Percentiles rank a stretch among this genome's conserved stretches.
These are phyloP conservation scores for Ophiostoma angusticollis DNA, from an alignment of 2,329 filamentous ascomycete species.

Conservation along the genomic window DNA sequence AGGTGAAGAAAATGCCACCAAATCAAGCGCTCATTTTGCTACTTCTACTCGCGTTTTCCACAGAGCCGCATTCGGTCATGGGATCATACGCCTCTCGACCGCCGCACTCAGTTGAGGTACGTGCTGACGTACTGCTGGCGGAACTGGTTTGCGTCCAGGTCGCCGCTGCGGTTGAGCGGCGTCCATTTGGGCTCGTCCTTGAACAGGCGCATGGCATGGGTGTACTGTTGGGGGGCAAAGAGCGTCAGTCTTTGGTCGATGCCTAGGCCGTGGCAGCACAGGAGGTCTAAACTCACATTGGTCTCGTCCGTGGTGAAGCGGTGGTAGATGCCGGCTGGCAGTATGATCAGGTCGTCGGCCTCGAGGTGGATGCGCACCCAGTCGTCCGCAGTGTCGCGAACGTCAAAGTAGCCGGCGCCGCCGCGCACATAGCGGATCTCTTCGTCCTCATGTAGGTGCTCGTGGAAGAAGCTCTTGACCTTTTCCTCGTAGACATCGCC, in stretches of 20 bases:
- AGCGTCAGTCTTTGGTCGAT: background rate
- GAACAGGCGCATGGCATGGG: constrained; percentile 92
- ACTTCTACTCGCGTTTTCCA: too few relatives aligned
- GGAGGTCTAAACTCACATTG: constrained; percentile 44
- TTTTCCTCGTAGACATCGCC: constrained; percentile 83
- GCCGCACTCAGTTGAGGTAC: constrained; percentile 25
- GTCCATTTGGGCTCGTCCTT: constrained; percentile 99
- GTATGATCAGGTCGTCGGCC: constrained; percentile 81
- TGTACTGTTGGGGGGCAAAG: constrained; percentile 48
- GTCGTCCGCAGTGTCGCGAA: constrained; percentile 65
- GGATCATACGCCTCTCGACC: too few relatives aligned
- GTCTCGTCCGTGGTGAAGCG: constrained; percentile 87
- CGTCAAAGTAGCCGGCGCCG: constrained; percentile 86
- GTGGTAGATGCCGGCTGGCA: constrained; percentile 93
- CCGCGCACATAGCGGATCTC: constrained; percentile 92
- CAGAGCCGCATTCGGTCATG: too few relatives aligned
- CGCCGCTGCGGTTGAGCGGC: constrained; percentile 65
- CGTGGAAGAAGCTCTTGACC: constrained; percentile 84
- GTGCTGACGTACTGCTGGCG: constrained; percentile 62
- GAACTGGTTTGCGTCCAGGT: constrained; percentile 67
- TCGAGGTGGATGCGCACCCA: constrained; percentile 81
- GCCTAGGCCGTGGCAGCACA: background rate
- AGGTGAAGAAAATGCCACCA: too few relatives aligned
- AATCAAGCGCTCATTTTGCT: too few relatives aligned
- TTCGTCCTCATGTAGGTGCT: constrained; percentile 96